Evolutionary conservation across 176 grass and related monocot genomes (phyloP), one percentile per base, ranked within the genome.

Genomic region (Ensete glaucum): DNA sequence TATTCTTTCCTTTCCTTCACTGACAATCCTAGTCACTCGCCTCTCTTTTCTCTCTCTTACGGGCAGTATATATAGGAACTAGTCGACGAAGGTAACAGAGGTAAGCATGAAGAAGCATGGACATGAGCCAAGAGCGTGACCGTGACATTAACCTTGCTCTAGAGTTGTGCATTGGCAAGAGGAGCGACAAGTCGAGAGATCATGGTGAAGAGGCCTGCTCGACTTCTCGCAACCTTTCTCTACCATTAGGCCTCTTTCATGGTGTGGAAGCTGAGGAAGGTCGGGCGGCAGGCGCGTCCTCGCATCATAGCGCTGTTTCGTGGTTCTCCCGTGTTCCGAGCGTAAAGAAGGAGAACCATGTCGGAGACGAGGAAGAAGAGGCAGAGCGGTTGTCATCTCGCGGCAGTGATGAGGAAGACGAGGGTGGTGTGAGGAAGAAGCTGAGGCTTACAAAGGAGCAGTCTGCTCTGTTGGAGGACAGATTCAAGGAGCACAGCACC

Each of bases 401-500:
- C 11, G 81, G 69, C 5, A 89, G 92, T 65, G 89, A 92, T 64
- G 94, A 70, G 67, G 67, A 91, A 6, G 90, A 93, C 66, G 94
- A 98, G 66, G 90, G 90, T 23, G 81, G 85, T 69, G 86, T 84
- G 19, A 89, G 90, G 4, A 98, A 98, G 90, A 98, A 98, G 84
- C 86, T 98, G 49, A 20, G 94, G 80, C 90, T 98, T 17, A 91
- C 90, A 22, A 98, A 93, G 77, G 90, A 98, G 82, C 94, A 98
- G 85, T 98, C 94, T 17, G 90, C 88, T 43, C 86, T 98, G 14
- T 79, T 98, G 9, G 94, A 98, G 64, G 88, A 93, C 81, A 85
- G 94, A 59, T 98, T 98, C 78, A 90, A 91, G 90, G 94, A 98
- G 82, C 94, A 98, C 79, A 98, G 86, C 81, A 91, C 90, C 67